Evolutionary conservation across 208 protist species (phyloP).

Genomic region (Acanthamoeba healyi): DNA sequence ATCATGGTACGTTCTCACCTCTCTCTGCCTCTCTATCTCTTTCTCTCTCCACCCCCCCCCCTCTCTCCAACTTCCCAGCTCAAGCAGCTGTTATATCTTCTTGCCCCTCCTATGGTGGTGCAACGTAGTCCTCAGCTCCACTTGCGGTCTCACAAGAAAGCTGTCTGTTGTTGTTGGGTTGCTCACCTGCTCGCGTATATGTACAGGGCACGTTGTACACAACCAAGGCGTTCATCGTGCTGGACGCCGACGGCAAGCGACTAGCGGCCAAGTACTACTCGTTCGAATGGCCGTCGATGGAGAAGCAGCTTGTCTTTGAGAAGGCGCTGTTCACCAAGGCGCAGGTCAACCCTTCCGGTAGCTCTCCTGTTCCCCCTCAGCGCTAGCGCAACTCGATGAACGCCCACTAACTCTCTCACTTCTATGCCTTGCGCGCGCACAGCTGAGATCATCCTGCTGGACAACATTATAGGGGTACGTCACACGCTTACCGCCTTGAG

Average conservation of each 20-base stretch:
- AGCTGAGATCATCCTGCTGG: slow-evolving; percentile 73
- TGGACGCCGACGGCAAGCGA: slow-evolving; percentile 68
- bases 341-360: background rate
- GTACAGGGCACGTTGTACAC: slow-evolving; percentile 27
- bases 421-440: background rate
- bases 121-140: too few relatives aligned
- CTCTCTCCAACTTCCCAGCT: too few relatives aligned
- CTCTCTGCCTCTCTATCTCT: too few relatives aligned
- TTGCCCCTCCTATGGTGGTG: too few relatives aligned
- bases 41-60: too few relatives aligned
- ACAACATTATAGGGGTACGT: slow-evolving; percentile 62
- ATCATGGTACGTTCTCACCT: too few relatives aligned
- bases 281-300: background rate
- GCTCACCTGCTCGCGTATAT: background rate
- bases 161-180: background rate
- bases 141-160: too few relatives aligned
- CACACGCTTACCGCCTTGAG: too few relatives aligned
- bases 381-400: too few relatives aligned
- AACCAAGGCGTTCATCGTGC: slow-evolving; percentile 8
- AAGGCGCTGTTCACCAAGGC: slow-evolving; percentile 54
- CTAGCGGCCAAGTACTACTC: slow-evolving; percentile 73
- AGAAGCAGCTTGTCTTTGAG: slow-evolving; percentile 69
- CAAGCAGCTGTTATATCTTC: too few relatives aligned
- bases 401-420: background rate
- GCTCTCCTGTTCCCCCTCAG: too few relatives aligned